These are phyloP conservation scores for Aspergillus sclerotioniger DNA, from an alignment of 495 filamentous ascomycete species.

Conservation along the genomic window DNA sequence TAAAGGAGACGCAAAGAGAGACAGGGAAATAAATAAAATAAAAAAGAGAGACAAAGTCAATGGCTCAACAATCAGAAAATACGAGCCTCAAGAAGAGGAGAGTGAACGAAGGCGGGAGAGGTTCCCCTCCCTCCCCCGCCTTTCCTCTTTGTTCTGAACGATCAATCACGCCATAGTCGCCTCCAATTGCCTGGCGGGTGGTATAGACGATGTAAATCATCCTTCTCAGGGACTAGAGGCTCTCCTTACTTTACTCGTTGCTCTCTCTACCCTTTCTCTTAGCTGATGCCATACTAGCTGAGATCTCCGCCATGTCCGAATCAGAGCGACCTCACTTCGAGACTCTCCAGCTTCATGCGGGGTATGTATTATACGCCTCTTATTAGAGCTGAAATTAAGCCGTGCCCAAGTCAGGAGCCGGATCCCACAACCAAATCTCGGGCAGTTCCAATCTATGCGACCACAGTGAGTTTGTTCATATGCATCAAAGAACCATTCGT, in stretches of 20 bases:
- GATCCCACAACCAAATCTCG: slow-evolving; percentile 86
- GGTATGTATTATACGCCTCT: slow-evolving; percentile 52
- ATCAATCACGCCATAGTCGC: slow-evolving; percentile 18
- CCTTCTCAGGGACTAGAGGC: neutral
- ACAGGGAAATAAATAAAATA: too few species aligned
- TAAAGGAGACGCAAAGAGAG: too few species aligned
- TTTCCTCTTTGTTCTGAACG: slow-evolving; percentile 5
- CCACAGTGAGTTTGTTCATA: slow-evolving; percentile 59
- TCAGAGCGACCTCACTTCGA: slow-evolving; percentile 61
- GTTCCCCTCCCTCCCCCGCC: neutral
- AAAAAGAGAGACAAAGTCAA: too few species aligned
- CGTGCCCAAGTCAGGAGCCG: slow-evolving; percentile 65
- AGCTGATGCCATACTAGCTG: neutral
- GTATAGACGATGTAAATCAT: neutral
- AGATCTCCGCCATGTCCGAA: slow-evolving; percentile 29
- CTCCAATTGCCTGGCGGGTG: neutral
- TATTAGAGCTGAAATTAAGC: slow-evolving; percentile 2
- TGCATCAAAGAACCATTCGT: neutral
- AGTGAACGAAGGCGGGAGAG: too few species aligned
- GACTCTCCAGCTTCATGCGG: slow-evolving; percentile 95
- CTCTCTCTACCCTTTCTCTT: neutral
- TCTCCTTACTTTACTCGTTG: neutral
- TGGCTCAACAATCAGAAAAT: too few species aligned
- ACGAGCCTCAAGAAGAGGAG: too few species aligned
- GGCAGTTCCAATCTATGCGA: slow-evolving; percentile 95